Evolutionary conservation across 345 rosid species (phyloP), one percentile per base, ranked within the genome.

Genomic region (Eucalyptus curtisii): DNA sequence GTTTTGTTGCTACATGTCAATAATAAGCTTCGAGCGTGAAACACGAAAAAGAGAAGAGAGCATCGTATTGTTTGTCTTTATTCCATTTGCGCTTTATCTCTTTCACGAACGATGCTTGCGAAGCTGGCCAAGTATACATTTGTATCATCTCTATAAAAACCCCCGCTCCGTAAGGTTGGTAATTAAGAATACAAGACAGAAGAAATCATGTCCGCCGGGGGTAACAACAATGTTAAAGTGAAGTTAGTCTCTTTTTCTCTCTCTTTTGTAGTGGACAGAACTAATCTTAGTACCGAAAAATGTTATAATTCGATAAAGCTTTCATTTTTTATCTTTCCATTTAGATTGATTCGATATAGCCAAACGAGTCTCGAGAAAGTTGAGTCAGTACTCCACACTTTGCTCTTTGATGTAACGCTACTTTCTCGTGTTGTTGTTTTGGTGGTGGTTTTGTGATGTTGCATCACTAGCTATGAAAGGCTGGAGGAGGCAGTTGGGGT

Each of bases 1-100:
- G 25, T 7, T 8, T 20, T 0, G 27, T 55, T 22, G 2, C 5
- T 12, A 1, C 71, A 64, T 13, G 8, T 30, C 2, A 30, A 1
- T 14, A n/a, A 64, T 14, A 27, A n/a, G 5, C 19, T 8, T 66
- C 42, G 8, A 64, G 8, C 22, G 42, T 31, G 40, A 66, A 31
- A 66, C 79, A 31, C 79, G 2, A 49, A 31, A n/a, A 66, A 61
- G 14, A 31, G 79, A 64, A 64, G 79, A 31, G 79, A 31, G 13
- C n/a, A 64, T 64, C 33, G 13, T 30, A 4, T 64, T 14, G 2
- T 64, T 15, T 15, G 22, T 19, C 44, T 68, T 33, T 68, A 33
- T 33, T 68, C 44, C 80, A 33, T 5, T 31, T 9, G 5, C 42
- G 79, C 7, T 30, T n/a, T n/a, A 7, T 4, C 37, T 64, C 71